Conservation (phyloP, 768 basidiomycete genomes). For the Lenzites betulinus region DNA sequence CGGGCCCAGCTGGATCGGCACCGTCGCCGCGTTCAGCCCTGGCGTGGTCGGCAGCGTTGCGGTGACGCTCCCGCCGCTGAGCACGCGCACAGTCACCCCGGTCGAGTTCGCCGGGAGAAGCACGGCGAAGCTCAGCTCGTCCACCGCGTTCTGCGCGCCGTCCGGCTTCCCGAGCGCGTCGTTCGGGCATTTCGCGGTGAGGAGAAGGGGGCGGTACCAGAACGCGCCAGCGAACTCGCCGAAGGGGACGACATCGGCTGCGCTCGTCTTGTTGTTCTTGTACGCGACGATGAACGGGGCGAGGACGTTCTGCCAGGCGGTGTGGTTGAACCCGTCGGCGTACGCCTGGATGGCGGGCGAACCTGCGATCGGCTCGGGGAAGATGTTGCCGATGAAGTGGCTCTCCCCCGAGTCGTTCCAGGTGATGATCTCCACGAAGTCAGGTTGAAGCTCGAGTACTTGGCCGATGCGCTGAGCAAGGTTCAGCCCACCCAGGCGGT, state of each 20-base stretch:
- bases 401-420: constrained; percentile 83
- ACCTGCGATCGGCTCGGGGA: constrained; percentile 51
- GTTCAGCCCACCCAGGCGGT: constrained; percentile 12
- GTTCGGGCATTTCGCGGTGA: constrained; percentile 26
- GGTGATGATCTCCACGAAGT: constrained; percentile 60
- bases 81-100: constrained; percentile 2
- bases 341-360: constrained; percentile 41
- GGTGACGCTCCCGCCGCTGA: constrained; percentile 3
- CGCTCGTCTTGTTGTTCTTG: constrained; percentile 26
- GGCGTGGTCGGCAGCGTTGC: constrained; percentile 4
- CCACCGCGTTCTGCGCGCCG: constrained; percentile 11
- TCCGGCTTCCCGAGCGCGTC: constrained; percentile 7
- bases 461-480: constrained; percentile 55
- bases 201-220: constrained; percentile 35
- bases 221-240: constrained; percentile 34
- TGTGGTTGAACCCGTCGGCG: constrained; percentile 41
- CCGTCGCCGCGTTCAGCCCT: constrained; percentile 6
- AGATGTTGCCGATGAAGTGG: constrained; percentile 58
- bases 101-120: constrained; percentile 4
- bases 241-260: constrained; percentile 1
- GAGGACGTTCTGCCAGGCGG: constrained; percentile 32
- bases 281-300: constrained; percentile 31
- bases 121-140: constrained; percentile 9
- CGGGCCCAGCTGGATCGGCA: not conserved
- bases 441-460: constrained; percentile 52